Evolutionary conservation across 1,284 basidiomycete species (phyloP).

Genomic region (Heterobasidion occidentale): DNA sequence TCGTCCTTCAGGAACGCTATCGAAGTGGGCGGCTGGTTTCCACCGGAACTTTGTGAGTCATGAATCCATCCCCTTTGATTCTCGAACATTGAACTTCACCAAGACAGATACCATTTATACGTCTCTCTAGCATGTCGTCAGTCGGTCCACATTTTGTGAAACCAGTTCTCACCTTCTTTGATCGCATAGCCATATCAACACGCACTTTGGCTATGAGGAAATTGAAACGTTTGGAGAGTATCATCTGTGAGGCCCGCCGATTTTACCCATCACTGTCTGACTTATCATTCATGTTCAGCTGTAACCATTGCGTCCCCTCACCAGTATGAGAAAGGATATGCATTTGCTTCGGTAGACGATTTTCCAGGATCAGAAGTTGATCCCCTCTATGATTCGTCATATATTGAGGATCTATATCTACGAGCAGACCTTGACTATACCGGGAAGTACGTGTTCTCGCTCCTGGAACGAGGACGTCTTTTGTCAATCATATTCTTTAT

Average conservation of each 20-base stretch:
- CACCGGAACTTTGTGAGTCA: constrained; percentile 69
- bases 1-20: constrained; percentile 74
- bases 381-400: constrained; percentile 58
- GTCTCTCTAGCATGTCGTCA: constrained; percentile 75
- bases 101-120: constrained; percentile 86
- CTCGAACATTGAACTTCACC: neutral
- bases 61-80: neutral
- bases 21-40: constrained; percentile 64
- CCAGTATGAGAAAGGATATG: constrained; percentile 84
- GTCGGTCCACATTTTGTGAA: constrained; percentile 19
- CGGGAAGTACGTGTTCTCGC: constrained; percentile 22
- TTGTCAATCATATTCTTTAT: neutral
- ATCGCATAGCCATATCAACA: constrained; percentile 78
- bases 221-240: constrained; percentile 77
- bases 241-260: constrained; percentile 50
- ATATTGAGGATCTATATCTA: constrained; percentile 85
- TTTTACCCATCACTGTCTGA: neutral
- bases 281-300: constrained; percentile 32
- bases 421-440: constrained; percentile 65
- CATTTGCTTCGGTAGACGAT: constrained; percentile 66
- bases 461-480: neutral
- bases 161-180: neutral
- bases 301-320: constrained; percentile 81
- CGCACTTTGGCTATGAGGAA: constrained; percentile 83
- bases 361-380: constrained; percentile 72